Percentiles rank a stretch among this genome's conserved stretches.
Conservation (phyloP, 1,284 basidiomycete species). For the Apiotrichum gracile region DNA sequence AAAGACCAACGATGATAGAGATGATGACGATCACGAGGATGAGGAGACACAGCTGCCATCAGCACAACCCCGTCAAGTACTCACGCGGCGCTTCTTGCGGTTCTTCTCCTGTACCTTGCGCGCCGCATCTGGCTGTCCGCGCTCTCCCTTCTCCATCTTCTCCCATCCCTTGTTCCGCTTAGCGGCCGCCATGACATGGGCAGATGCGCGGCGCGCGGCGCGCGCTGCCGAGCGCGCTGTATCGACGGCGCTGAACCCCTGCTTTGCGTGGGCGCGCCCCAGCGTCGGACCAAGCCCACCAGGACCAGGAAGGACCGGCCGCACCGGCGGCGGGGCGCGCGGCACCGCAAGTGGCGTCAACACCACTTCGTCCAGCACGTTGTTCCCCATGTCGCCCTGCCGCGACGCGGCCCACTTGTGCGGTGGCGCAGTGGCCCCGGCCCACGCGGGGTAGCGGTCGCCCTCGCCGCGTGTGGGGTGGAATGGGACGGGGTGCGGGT, state of each 20-base stretch:
- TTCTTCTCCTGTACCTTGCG: neutral
- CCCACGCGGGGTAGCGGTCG: neutral
- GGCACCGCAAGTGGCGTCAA: slow-evolving; percentile 24
- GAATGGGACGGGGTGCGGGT: neutral
- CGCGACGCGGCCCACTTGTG: neutral
- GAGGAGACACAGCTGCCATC: neutral
- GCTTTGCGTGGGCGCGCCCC: no score
- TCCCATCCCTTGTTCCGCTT: no score
- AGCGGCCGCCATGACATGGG: no score
- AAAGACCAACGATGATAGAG: neutral
- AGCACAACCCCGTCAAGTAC: neutral
- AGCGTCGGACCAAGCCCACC: no score
- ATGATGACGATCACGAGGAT: neutral
- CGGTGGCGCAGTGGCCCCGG: neutral
- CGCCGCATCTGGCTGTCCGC: no score
- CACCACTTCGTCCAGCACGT: slow-evolving; percentile 31
- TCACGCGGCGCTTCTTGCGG: neutral
- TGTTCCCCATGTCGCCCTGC: neutral
- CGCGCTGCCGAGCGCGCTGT: no score
- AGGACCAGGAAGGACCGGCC: no score
- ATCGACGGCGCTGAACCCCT: no score
- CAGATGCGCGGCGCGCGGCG: no score
- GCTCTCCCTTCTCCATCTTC: no score
- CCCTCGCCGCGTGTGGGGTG: slow-evolving; percentile 9
- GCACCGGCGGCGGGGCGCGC: no score